Evolutionary conservation across 2,329 filamentous ascomycete genomes (phyloP).

Genomic region (Cladophialophora exuberans): DNA sequence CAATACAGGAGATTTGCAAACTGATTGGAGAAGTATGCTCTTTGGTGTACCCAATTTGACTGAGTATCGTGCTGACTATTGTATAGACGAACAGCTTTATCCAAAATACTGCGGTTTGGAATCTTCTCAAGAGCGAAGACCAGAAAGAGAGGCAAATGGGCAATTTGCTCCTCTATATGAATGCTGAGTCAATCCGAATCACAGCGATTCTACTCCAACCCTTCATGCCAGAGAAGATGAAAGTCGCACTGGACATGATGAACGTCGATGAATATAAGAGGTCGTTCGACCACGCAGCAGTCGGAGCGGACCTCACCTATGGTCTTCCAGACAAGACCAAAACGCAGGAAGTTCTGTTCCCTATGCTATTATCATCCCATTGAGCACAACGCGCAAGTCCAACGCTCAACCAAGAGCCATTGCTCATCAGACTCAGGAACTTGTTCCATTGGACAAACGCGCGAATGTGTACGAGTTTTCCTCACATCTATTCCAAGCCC

Average conservation of each 20-base stretch:
- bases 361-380: slow-evolving; percentile 21
- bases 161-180: slow-evolving; percentile 68
- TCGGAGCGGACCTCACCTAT: slow-evolving; percentile 71
- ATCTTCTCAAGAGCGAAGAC: slow-evolving; percentile 41
- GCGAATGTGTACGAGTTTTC: too few relatives aligned
- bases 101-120: slow-evolving; percentile 70
- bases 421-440: too few relatives aligned
- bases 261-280: slow-evolving; percentile 69
- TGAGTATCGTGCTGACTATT: slow-evolving; percentile 11
- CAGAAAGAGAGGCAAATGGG: slow-evolving; percentile 46
- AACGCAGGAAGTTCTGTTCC: slow-evolving; percentile 22
- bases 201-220: slow-evolving; percentile 84
- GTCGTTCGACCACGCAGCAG: slow-evolving; percentile 62
- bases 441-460: too few relatives aligned
- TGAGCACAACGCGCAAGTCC: neutral
- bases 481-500: too few relatives aligned
- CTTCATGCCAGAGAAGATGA: slow-evolving; percentile 81
- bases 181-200: slow-evolving; percentile 76
- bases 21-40: slow-evolving; percentile 61
- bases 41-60: neutral
- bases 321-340: too few relatives aligned
- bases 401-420: neutral
- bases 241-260: slow-evolving; percentile 73
- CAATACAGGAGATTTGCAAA: slow-evolving; percentile 67
- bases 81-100: slow-evolving; percentile 69